Evolutionary conservation across 208 protist genomes (phyloP).

Genomic region (Crithidia brevicula): DNA sequence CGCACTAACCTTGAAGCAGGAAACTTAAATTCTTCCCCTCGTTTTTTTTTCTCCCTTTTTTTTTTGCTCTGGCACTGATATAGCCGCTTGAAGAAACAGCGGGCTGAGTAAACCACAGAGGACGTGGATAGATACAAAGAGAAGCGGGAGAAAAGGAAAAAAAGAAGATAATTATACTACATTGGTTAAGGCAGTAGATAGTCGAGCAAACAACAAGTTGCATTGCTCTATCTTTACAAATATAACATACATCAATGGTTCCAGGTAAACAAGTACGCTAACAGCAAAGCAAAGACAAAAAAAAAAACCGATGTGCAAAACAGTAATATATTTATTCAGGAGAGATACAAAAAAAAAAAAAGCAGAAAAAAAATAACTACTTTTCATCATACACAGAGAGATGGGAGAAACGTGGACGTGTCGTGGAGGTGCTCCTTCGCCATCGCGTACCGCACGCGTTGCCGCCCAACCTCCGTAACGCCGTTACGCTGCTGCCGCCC

Average conservation of each 20-base stretch:
- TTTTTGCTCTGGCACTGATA: not conserved
- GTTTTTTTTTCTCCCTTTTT: not conserved
- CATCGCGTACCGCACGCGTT: slow-evolving; percentile 27
- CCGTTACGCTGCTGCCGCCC: not conserved
- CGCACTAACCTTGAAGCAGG: no score
- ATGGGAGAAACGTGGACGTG: slow-evolving; percentile 16
- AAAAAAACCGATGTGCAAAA: not conserved
- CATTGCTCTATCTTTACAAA: no score
- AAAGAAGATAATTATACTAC: not conserved
- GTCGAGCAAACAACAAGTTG: no score
- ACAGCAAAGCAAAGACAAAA: not conserved
- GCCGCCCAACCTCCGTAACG: slow-evolving; percentile 26
- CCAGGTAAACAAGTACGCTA: no score
- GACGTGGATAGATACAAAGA: no score
- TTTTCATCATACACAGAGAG: not conserved
- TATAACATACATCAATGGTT: no score
- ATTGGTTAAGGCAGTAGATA: no score
- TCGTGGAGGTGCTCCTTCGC: slow-evolving; percentile 16
- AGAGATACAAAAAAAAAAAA: not conserved
- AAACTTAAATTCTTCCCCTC: no score
- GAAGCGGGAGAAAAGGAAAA: no score
- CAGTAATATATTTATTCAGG: no score
- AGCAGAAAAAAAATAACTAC: not conserved
- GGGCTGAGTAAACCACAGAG: no score
- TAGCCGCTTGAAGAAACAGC: no score